Evolutionary conservation across 805 yeast species (phyloP), one percentile per base, ranked within the genome.

Genomic region (Starmerella floricola): DNA sequence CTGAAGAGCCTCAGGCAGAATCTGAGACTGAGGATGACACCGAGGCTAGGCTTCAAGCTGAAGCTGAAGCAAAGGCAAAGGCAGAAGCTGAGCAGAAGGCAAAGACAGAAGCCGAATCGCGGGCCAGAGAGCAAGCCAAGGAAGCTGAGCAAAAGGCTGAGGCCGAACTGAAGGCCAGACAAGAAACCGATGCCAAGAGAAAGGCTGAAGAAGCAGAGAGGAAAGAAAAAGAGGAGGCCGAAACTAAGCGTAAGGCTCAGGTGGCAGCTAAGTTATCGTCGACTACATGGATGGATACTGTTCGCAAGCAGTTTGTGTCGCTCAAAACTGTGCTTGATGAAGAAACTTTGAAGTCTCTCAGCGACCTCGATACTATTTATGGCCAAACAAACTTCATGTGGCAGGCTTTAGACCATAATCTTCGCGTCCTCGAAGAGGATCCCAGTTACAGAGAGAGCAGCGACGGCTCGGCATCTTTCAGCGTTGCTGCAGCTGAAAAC

Each of bases 341-440:
- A 4, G 13, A 6, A 3, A 13, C 23, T 3, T 11, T 35, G 6
- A 23, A 8, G 5, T 18, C 12, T 8, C 18, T 42, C 11, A 26
- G 24, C 17, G 48, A 44, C 3, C 34, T 50, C 16, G 56, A 53
- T 28, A 31, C 20, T 11, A 24, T 50, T 2, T 51, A 40, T 20
- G 48, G 46, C 3, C 48, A 48, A 24, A 48, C 50, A 1, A 49
- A 48, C 36, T 13, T 31, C 19, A 42, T 53, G 10, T 45, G 50
- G 36, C 54, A 49, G 38, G 38, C 45, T 2, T 17, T 50, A 12
- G 55, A 50, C 41, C 44, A 49, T 19, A 53, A 53, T 24, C 32
- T 52, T n/a, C 34, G 31, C 10, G 38, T 32, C 2, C 37, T 50
- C 5, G 46, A 42, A 17, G 18, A 4, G n/a, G 21, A 11, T 23